These are phyloP conservation scores for Malassezia equina DNA, from an alignment of 1,284 basidiomycete genomes.

Conservation along the genomic window DNA sequence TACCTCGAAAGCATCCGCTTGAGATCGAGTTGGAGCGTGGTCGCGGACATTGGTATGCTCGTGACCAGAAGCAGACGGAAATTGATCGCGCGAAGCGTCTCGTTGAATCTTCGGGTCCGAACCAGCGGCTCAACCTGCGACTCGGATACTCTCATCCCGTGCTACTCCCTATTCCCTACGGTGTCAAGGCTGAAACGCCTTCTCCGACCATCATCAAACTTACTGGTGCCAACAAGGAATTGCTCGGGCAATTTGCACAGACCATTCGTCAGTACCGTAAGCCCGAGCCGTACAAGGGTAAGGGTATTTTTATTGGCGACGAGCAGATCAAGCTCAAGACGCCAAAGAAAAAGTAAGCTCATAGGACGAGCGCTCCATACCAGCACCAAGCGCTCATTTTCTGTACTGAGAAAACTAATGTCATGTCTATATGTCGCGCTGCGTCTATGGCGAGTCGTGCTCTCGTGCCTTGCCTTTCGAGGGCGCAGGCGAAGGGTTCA, in stretches of 20 bases:
- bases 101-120: constrained; percentile 15
- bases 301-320: constrained; percentile 79
- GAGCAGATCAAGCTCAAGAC: constrained; percentile 81
- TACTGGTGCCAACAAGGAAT: constrained; percentile 54
- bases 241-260: constrained; percentile 76
- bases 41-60: constrained; percentile 25
- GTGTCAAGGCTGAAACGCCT: constrained; percentile 40
- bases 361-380: not conserved
- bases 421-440: not conserved
- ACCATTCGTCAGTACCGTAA: constrained; percentile 71
- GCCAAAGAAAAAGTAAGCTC: constrained; percentile 80
- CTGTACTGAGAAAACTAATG: not conserved
- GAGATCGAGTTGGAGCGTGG: constrained; percentile 21
- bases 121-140: constrained; percentile 29
- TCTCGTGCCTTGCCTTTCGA: constrained; percentile 2
- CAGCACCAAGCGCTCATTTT: too few species aligned
- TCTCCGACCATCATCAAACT: constrained; percentile 53
- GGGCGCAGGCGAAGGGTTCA: not conserved
- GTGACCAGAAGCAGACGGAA: constrained; percentile 25
- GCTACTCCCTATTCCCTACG: constrained; percentile 62
- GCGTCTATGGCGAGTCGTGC: not conserved
- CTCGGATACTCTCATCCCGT: constrained; percentile 84
- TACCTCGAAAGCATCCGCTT: constrained; percentile 23
- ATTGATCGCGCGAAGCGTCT: constrained; percentile 21
- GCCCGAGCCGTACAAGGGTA: constrained; percentile 84